Evolutionary conservation across 495 filamentous ascomycete species (phyloP).

Genomic region (Neurospora sp.): DNA sequence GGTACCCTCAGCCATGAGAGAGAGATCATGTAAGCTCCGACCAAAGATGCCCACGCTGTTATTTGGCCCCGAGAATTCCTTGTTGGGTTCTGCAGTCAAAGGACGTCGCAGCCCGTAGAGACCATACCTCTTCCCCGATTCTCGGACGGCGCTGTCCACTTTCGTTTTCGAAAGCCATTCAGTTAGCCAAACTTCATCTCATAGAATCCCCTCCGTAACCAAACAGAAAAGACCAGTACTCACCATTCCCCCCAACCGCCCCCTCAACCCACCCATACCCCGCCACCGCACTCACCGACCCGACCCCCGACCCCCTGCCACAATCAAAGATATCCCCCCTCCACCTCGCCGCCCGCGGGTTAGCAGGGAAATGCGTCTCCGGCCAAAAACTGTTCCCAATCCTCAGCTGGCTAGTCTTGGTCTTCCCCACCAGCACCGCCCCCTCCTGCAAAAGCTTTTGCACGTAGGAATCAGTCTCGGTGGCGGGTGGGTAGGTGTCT

Average conservation of each 20-base stretch:
- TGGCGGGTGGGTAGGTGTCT: constrained; percentile 23
- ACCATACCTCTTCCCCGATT: not conserved
- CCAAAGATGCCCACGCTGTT: not conserved
- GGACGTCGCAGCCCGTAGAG: not conserved
- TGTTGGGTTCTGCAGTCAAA: not conserved
- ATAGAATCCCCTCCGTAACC: too few relatives aligned
- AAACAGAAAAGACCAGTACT: too few relatives aligned
- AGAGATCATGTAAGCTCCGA: not conserved
- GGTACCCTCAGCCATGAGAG: not conserved
- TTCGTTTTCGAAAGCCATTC: too few relatives aligned
- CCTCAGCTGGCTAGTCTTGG: constrained; percentile 37
- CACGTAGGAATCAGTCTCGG: constrained; percentile 23
- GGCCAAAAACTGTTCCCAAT: constrained; percentile 5
- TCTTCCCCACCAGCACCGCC: constrained; percentile 40
- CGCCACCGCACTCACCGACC: not conserved
- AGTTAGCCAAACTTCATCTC: too few relatives aligned
- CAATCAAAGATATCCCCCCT: constrained; percentile 19
- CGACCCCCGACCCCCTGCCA: not conserved
- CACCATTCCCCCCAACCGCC: not conserved
- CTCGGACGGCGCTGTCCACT: not conserved
- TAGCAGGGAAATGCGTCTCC: constrained; percentile 33
- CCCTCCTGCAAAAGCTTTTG: constrained; percentile 33
- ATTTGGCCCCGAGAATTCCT: not conserved
- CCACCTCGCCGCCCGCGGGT: constrained; percentile 34
- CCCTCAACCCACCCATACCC: not conserved